Conservation (phyloP, 2,329 filamentous ascomycete species). For the Lecanicillium sp. region DNA sequence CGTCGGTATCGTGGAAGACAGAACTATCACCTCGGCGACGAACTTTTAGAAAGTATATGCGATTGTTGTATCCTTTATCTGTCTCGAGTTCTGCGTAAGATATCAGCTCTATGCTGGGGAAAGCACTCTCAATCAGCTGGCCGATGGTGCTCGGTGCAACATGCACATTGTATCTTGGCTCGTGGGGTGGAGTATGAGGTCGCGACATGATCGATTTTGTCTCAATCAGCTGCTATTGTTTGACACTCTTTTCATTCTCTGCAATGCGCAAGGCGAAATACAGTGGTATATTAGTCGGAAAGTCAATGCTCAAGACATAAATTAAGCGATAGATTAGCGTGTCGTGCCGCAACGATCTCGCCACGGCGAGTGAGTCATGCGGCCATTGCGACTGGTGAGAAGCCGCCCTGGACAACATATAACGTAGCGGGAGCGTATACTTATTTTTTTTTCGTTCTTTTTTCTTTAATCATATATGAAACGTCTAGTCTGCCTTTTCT, state of each 20-base stretch:
- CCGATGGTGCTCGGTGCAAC: conserved; percentile 14
- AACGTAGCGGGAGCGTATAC: too few species aligned
- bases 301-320: too few species aligned
- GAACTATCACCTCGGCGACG: conserved; percentile 1
- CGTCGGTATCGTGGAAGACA: neutral
- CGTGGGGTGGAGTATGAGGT: conserved; percentile 17
- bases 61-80: conserved; percentile 20
- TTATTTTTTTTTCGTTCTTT: neutral
- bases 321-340: too few species aligned
- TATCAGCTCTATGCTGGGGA: conserved; percentile 12
- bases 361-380: conserved; percentile 1
- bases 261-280: neutral
- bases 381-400: too few species aligned
- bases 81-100: conserved; percentile 13
- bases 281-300: neutral
- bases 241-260: neutral
- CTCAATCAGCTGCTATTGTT: neutral
- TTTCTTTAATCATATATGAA: too few species aligned
- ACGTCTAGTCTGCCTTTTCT: too few species aligned
- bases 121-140: conserved; percentile 11
- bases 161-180: conserved; percentile 18
- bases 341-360: too few species aligned
- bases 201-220: conserved; percentile 7
- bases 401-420: too few species aligned
- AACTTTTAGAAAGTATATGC: conserved; percentile 19